A percentile compares a stretch with the other conserved stretches of the same genome.
These are phyloP conservation scores for Tetrahymena elliotti DNA, from an alignment of 73 alveolate genomes.

Conservation along the genomic window DNA sequence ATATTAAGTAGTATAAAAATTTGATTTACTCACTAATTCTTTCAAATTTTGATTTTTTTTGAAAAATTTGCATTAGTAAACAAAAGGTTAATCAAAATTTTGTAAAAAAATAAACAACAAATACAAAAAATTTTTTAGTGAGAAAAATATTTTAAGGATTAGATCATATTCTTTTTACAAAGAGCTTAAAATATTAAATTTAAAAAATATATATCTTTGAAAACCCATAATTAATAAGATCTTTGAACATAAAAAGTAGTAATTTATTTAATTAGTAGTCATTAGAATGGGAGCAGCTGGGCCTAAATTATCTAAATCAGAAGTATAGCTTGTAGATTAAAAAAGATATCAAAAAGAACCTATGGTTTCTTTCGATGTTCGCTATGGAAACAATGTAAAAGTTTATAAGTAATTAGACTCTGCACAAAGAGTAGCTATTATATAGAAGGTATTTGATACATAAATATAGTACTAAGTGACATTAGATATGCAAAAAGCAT, in stretches of 20 bases:
- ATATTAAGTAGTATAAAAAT: too few relatives aligned
- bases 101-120: too few relatives aligned
- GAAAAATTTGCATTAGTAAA: background rate
- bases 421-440: background rate
- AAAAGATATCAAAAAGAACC: background rate
- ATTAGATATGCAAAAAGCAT: background rate
- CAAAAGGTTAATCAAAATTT: background rate
- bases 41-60: too few relatives aligned
- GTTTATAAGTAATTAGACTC: background rate
- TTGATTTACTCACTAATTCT: background rate
- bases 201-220: too few relatives aligned
- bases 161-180: too few relatives aligned
- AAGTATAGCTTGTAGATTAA: background rate
- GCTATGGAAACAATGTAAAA: background rate
- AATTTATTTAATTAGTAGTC: background rate
- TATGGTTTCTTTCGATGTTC: background rate
- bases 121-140: too few relatives aligned
- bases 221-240: too few relatives aligned
- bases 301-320: background rate
- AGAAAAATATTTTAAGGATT: background rate
- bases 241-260: too few relatives aligned
- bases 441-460: background rate
- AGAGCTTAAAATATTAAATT: too few relatives aligned
- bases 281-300: background rate
- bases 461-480: background rate